Evolutionary conservation across 352 stramenopile genomes (phyloP).

Genomic region (Phytophthora pseudosyringae): DNA sequence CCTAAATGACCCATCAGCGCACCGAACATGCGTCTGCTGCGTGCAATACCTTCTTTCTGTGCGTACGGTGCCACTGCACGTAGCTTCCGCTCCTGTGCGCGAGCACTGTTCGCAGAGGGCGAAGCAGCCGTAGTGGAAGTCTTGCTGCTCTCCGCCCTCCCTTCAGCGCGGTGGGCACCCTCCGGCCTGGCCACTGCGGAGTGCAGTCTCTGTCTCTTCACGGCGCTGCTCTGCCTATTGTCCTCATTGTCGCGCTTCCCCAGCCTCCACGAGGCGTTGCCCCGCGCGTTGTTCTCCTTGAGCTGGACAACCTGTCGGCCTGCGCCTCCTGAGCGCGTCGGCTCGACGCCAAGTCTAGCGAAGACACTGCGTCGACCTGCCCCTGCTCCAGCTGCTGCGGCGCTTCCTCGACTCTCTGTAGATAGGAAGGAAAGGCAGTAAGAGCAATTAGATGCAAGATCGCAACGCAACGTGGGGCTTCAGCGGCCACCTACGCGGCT

Average conservation of each 20-base stretch:
- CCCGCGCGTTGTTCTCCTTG: conserved; percentile 34
- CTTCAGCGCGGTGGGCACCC: conserved; percentile 20
- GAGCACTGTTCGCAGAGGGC: conserved; percentile 20
- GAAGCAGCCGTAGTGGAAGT: conserved; percentile 14
- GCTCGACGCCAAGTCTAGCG: conserved; percentile 41
- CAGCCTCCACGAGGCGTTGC: conserved; percentile 32
- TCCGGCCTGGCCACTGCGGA: conserved; percentile 44
- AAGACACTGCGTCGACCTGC: conserved; percentile 36
- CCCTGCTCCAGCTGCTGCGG: neutral
- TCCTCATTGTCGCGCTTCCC: conserved; percentile 46
- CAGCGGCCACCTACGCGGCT: conserved; percentile 1
- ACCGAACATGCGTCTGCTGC: conserved; percentile 84
- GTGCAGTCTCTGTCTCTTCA: conserved; percentile 56
- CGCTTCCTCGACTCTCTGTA: conserved; percentile 32
- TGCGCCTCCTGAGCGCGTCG: conserved; percentile 22
- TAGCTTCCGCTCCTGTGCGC: conserved; percentile 48
- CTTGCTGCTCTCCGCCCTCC: conserved; percentile 20
- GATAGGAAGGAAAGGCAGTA: conserved; percentile 1
- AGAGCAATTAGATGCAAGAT: conserved; percentile 32
- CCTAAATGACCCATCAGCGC: conserved; percentile 82
- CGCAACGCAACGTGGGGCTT: conserved; percentile 2
- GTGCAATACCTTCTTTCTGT: conserved; percentile 69
- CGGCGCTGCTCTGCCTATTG: conserved; percentile 9
- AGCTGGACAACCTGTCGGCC: conserved; percentile 28
- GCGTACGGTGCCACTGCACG: conserved; percentile 63